Base-by-base conservation (phyloP, 2,329 filamentous ascomycete species). In the Parafenestella ontariensis region DNA sequence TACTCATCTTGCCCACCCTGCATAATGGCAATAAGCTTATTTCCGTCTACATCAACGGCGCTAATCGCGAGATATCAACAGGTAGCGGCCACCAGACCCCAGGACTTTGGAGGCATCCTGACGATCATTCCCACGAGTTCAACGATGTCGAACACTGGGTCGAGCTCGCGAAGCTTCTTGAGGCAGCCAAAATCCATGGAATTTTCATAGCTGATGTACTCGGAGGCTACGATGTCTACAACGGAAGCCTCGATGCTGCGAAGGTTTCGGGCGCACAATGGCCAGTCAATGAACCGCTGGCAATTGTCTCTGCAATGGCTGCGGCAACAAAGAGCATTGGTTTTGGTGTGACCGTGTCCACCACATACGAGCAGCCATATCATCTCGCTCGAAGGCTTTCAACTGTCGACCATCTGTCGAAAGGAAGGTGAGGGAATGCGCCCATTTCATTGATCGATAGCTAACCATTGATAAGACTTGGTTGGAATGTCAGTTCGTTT, bases 321-420 rank as follows among this genome's bases (percentile, higher is more conserved):
- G 87, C 87, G 1, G 87, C 79, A 0, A 90, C 88, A 0, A 82
- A 84, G 59, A 88, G 80, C 53, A 82, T 91, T n/a, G 85, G 85
- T 0, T 90, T 90, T 56, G 87, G 87, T 0, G 85, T 90, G 1
- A 90, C 88, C 0, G 82, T 87, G 0, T 83, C 84, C 1, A 89
- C 87, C 0, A 89, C 86, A 0, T 90, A 90, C 57, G 87, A 90
- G 68, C 83, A 87, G 65, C 87, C 88, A 0, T 90, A 89, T 64
- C 84, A 88, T 59, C 76, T 90, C 13, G 87, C 88, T 0, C 75
- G 87, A 17, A 76, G 87, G n/a, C 73, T 90, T 10, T 86, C 83
- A 3, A 90, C 87, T 0, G 78, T 89, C 0, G 88, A 90, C 64
- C 88, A 90, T 68, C 74, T 90, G 9, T 85, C 85, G 0, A 84